A percentile compares a stretch with the other conserved stretches of the same genome.
phyloP scores from a whole-genome alignment of 257 asterid genomes.

The Solanum piurae region DNA sequence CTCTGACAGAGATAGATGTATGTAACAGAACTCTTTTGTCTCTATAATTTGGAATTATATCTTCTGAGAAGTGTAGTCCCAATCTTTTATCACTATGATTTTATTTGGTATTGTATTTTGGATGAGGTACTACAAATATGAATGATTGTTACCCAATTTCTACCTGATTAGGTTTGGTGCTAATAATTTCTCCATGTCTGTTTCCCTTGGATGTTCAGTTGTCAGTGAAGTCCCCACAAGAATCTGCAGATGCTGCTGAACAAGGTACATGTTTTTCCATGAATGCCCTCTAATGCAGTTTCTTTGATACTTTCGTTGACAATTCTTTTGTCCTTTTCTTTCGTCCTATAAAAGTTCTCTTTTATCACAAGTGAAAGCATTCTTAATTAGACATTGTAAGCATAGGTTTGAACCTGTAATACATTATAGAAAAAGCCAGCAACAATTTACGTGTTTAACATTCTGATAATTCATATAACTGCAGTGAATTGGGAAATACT shows the following conservation, averaged over 20 bases:
- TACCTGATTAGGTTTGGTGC: neutral
- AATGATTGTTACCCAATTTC: neutral
- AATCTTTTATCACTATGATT: neutral
- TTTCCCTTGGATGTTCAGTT: conserved; percentile 45
- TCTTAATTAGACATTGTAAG: neutral
- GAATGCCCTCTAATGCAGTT: conserved; percentile 22
- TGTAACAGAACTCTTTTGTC: conserved; percentile 7
- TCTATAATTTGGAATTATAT: neutral
- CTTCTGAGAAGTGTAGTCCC: neutral
- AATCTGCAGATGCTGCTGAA: conserved; percentile 62
- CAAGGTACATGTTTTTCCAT: conserved; percentile 59
- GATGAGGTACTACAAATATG: neutral
- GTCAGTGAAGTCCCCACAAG: conserved; percentile 46
- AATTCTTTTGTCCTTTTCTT: neutral
- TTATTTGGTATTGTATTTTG: neutral
- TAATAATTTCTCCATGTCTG: conserved; percentile 10
- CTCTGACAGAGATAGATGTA: conserved; percentile 88
- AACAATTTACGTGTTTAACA: neutral
- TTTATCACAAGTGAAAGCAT: neutral
- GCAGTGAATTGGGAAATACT: neutral
- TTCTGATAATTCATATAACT: neutral
- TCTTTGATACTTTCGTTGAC: neutral
- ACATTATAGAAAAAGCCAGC: neutral
- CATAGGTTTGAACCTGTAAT: neutral
- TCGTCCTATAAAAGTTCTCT: neutral